phyloP scores from a whole-genome alignment of 2,329 filamentous ascomycete species.

The Periconia sp. region DNA sequence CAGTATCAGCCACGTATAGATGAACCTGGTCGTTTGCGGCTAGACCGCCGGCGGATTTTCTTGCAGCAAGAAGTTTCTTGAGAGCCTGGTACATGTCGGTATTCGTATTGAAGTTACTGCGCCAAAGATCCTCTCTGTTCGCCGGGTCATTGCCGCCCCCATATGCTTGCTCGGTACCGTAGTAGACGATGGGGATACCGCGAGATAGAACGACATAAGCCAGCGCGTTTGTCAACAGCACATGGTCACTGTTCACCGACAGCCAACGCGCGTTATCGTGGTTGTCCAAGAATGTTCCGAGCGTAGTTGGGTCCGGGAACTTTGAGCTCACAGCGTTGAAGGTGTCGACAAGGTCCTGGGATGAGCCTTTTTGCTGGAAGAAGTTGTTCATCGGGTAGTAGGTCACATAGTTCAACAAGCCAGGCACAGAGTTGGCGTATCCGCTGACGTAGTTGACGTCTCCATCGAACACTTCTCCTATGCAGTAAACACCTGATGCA shows the following conservation, averaged over 20 bases:
- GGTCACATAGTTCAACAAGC: conserved; percentile 62
- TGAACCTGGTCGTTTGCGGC: conserved; percentile 49
- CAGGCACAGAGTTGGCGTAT: conserved; percentile 59
- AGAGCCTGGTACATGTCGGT: conserved; percentile 33
- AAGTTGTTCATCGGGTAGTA: conserved; percentile 46
- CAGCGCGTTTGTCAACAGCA: conserved; percentile 42
- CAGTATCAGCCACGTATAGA: conserved; percentile 45
- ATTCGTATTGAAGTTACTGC: conserved; percentile 37
- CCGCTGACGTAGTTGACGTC: conserved; percentile 54
- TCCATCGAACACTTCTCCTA: conserved; percentile 63
- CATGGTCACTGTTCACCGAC: conserved; percentile 37
- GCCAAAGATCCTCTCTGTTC: conserved; percentile 47
- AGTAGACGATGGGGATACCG: conserved; percentile 46
- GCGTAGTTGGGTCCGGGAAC: conserved; percentile 37
- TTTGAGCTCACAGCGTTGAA: conserved; percentile 33
- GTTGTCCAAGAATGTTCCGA: conserved; percentile 44
- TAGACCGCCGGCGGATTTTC: conserved; percentile 45
- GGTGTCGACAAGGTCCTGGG: conserved; percentile 31
- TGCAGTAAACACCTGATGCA: conserved; percentile 59
- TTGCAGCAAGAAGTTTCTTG: conserved; percentile 26
- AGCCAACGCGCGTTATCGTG: conserved; percentile 45
- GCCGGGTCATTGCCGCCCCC: conserved; percentile 40
- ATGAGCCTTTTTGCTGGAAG: conserved; percentile 34
- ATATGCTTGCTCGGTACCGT: conserved; percentile 44
- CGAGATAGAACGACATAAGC: conserved; percentile 41